phyloP scores from a whole-genome alignment of 805 yeast species.

The Saccharomycopsis amapae region DNA sequence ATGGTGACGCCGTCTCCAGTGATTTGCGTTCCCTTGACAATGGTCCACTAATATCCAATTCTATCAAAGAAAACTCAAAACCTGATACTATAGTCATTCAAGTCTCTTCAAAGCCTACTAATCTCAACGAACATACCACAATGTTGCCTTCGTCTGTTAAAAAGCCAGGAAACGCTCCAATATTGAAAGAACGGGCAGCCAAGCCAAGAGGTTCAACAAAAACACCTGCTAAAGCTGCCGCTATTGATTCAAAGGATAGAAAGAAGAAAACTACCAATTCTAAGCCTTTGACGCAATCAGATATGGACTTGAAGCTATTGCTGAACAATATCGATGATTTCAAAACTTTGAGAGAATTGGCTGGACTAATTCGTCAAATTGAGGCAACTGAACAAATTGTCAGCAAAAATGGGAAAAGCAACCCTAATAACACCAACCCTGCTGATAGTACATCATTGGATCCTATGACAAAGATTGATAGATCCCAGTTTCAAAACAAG shows the following conservation, averaged over 20 bases:
- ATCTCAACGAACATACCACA: too few species aligned
- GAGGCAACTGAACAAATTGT: background rate
- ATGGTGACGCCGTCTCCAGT: too few species aligned
- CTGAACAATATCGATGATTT: constrained; percentile 19
- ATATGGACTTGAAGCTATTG: constrained; percentile 11
- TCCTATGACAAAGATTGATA: background rate
- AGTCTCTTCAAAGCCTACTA: too few species aligned
- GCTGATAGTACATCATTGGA: background rate
- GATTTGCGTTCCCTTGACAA: too few species aligned
- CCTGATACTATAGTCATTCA: too few species aligned
- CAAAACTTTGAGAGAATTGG: constrained; percentile 5
- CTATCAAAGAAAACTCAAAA: too few species aligned
- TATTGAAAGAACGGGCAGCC: constrained; percentile 38
- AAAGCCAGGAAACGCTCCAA: too few species aligned
- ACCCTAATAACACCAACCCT: background rate
- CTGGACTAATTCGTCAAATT: constrained; percentile 2
- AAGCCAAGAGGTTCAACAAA: constrained; percentile 24
- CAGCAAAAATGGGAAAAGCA: background rate
- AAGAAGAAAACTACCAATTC: constrained; percentile 8
- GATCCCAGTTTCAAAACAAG: constrained; percentile 25
- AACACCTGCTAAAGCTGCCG: too few species aligned
- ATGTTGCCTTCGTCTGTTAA: too few species aligned
- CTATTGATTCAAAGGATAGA: background rate
- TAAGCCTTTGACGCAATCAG: constrained; percentile 20
- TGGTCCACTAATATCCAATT: too few species aligned